Evolutionary conservation across 106 monocot species (phyloP).

Genomic region (Dioscorea zingiberensis): DNA sequence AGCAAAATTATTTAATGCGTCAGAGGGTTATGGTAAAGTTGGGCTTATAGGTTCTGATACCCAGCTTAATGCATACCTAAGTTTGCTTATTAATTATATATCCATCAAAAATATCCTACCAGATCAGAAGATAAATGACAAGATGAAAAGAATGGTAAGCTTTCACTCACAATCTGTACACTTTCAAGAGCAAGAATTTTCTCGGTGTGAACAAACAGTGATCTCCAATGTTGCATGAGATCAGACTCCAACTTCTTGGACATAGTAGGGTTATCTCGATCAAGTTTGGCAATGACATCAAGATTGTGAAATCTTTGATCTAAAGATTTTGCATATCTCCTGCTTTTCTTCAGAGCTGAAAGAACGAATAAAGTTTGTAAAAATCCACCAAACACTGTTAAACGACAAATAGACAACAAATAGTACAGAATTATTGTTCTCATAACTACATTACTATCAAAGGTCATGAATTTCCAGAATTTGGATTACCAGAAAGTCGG

Average conservation of each 20-base stretch:
- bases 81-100: too few relatives aligned
- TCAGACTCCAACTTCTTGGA: constrained; percentile 35
- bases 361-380: neutral
- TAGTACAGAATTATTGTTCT: too few relatives aligned
- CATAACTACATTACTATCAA: too few relatives aligned
- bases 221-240: constrained; percentile 47
- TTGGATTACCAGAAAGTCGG: constrained; percentile 37
- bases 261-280: constrained; percentile 19
- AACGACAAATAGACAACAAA: too few relatives aligned
- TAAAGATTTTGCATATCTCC: constrained; percentile 21
- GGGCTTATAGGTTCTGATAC: too few relatives aligned
- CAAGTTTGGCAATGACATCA: constrained; percentile 7
- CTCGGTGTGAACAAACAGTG: constrained; percentile 48
- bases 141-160: neutral
- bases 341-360: constrained; percentile 46
- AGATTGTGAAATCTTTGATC: constrained; percentile 19
- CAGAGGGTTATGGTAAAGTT: too few relatives aligned
- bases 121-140: too few relatives aligned
- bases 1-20: too few relatives aligned
- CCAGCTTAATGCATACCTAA: too few relatives aligned
- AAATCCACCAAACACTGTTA: too few relatives aligned
- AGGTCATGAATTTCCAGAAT: too few relatives aligned
- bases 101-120: too few relatives aligned
- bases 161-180: constrained; percentile 41
- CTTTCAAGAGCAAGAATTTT: constrained; percentile 37